Evolutionary conservation across 345 rosid species (phyloP).

Genomic region (Toxicodendron radicans): DNA sequence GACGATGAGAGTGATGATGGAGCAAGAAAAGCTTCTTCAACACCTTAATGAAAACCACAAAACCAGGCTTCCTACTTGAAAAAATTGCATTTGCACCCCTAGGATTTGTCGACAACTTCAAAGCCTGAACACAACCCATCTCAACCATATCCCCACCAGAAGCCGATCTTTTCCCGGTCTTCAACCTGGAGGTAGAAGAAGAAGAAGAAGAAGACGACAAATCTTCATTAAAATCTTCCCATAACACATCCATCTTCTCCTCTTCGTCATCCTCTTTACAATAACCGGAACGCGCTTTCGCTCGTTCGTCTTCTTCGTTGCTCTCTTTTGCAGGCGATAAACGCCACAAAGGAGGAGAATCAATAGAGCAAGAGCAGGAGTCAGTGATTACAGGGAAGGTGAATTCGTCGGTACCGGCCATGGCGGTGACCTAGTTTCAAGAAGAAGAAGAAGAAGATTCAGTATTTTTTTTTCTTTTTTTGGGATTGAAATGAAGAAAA

Average conservation of each 20-base stretch:
- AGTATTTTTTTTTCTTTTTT: no score
- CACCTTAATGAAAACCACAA: constrained; percentile 45
- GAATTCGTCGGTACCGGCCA: constrained; percentile 46
- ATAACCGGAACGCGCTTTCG: background rate
- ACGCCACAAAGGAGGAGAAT: constrained; percentile 79
- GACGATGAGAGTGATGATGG: constrained; percentile 36
- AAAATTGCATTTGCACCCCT: constrained; percentile 19
- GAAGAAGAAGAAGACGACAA: background rate
- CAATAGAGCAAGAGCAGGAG: constrained; percentile 28
- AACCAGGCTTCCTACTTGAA: constrained; percentile 33
- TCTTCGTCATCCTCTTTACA: constrained; percentile 25
- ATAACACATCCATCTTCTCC: constrained; percentile 78
- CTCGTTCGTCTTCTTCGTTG: background rate
- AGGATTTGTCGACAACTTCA: constrained; percentile 31
- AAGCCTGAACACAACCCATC: constrained; percentile 28
- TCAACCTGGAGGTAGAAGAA: background rate
- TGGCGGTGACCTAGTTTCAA: constrained; percentile 24
- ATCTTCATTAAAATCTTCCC: constrained; percentile 89
- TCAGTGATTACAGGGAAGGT: constrained; percentile 57
- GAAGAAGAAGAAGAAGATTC: background rate
- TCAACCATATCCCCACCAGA: constrained; percentile 23
- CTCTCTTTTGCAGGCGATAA: constrained; percentile 33
- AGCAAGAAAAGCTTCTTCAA: constrained; percentile 60
- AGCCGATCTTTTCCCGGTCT: background rate
- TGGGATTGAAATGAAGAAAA: background rate